These are phyloP conservation scores for Toxicodendron radicans DNA, from an alignment of 345 rosid genomes.

Conservation along the genomic window DNA sequence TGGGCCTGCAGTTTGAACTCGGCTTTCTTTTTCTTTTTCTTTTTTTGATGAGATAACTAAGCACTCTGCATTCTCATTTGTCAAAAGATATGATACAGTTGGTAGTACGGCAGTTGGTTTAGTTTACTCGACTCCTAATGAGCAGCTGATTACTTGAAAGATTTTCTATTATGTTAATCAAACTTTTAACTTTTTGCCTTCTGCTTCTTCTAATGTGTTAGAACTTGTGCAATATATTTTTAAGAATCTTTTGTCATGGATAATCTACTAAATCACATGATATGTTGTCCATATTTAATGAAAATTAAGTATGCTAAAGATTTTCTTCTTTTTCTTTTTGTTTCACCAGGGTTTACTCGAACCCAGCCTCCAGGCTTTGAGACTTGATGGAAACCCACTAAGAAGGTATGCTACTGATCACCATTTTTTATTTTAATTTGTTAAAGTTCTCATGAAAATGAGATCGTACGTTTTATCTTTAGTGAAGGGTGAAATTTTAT, in stretches of 20 bases:
- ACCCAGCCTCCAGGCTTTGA: constrained; percentile 68
- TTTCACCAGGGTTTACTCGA: constrained; percentile 75
- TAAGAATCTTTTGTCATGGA: neutral
- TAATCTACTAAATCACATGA: neutral
- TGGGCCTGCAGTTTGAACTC: neutral
- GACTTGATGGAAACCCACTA: constrained; percentile 87
- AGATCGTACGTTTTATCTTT: neutral
- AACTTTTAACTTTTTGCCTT: neutral
- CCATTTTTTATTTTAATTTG: neutral
- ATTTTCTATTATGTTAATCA: neutral
- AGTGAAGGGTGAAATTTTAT: constrained; percentile 1
- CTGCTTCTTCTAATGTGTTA: neutral
- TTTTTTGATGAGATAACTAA: neutral
- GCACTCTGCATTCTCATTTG: neutral
- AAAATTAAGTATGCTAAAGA: neutral
- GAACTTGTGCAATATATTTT: neutral
- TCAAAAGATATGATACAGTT: neutral
- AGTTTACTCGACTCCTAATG: neutral
- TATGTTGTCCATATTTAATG: neutral
- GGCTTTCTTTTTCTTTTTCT: neutral
- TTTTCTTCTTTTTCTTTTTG: neutral
- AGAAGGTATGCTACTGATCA: constrained; percentile 52
- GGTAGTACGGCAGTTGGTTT: neutral
- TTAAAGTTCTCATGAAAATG: neutral
- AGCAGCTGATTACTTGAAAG: neutral